A percentile compares a stretch with the other conserved stretches of the same genome.
Evolutionary conservation across 805 yeast species (phyloP).

Genomic region (Torulaspora microellipsoides): DNA sequence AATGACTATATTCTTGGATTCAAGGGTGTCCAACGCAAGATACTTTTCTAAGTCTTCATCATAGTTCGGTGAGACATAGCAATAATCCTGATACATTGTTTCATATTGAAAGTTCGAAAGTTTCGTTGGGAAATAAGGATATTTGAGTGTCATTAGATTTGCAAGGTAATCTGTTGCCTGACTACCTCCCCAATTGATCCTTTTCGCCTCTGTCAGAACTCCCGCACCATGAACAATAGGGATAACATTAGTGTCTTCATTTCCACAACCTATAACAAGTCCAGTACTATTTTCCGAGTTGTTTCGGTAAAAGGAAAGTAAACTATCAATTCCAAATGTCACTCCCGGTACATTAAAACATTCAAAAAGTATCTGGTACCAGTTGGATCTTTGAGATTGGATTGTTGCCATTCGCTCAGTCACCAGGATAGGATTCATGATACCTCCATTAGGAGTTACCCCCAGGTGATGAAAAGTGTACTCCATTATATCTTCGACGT

Average conservation of each 20-base stretch:
- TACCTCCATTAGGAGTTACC: slow-evolving; percentile 47
- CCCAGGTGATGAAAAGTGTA: slow-evolving; percentile 78
- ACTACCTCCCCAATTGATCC: slow-evolving; percentile 91
- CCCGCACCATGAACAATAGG: slow-evolving; percentile 78
- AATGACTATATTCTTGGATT: slow-evolving; percentile 63
- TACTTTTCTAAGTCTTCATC: slow-evolving; percentile 52
- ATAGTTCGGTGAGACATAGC: slow-evolving; percentile 72
- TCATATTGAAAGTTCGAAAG: slow-evolving; percentile 60
- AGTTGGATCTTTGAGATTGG: slow-evolving; percentile 58
- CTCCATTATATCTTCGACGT: slow-evolving; percentile 75
- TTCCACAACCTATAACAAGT: slow-evolving; percentile 76
- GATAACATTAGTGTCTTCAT: slow-evolving; percentile 74
- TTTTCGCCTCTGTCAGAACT: slow-evolving; percentile 58
- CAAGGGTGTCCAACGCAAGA: slow-evolving; percentile 60
- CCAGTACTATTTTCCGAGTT: slow-evolving; percentile 42
- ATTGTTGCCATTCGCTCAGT: slow-evolving; percentile 76
- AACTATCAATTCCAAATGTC: slow-evolving; percentile 75
- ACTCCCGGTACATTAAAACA: slow-evolving; percentile 70
- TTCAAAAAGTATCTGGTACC: slow-evolving; percentile 85
- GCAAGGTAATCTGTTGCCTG: slow-evolving; percentile 61
- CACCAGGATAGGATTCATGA: slow-evolving; percentile 76
- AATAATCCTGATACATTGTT: slow-evolving; percentile 64
- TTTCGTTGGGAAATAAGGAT: slow-evolving; percentile 85
- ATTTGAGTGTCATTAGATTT: slow-evolving; percentile 66
- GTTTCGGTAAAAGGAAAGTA: slow-evolving; percentile 73